Evolutionary conservation across 179 eudicot genomes (phyloP).

Genomic region (Corrigiola litoralis): DNA sequence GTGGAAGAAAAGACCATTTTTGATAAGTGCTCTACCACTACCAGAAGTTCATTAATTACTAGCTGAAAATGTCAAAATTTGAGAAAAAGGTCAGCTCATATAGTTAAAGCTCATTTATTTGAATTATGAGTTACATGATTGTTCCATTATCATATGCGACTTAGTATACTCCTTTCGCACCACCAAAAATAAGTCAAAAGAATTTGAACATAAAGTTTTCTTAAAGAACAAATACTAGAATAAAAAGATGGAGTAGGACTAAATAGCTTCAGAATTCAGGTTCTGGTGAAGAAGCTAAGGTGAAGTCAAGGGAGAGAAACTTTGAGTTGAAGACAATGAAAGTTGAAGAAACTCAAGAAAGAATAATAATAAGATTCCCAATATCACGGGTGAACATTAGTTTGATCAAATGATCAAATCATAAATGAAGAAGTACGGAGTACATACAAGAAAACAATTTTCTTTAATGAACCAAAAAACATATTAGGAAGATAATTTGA

Average conservation of each 20-base stretch:
- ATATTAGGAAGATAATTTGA: too few relatives aligned
- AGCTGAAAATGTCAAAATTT: conserved; percentile 6
- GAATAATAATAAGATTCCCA: neutral
- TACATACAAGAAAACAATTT: conserved; percentile 1
- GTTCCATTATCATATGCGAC: too few relatives aligned
- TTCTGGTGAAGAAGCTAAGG: neutral
- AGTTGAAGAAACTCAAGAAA: conserved; percentile 10
- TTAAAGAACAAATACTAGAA: neutral
- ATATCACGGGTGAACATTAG: neutral
- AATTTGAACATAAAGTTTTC: neutral
- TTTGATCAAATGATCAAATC: neutral
- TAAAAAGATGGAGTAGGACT: neutral
- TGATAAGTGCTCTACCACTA: neutral
- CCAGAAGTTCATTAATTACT: conserved; percentile 19
- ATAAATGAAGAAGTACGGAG: neutral
- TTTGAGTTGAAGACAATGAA: conserved; percentile 25
- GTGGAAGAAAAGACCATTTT: neutral
- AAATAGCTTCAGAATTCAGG: neutral
- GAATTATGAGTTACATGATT: too few relatives aligned
- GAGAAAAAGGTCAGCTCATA: too few relatives aligned
- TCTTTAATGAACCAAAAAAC: neutral
- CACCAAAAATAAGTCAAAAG: neutral
- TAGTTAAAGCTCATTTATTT: too few relatives aligned
- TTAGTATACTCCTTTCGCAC: too few relatives aligned
- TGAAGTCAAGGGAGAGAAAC: conserved; percentile 4